A percentile compares a stretch with the other conserved stretches of the same genome.
Conservation (phyloP, 805 yeast species). For the Candida quercuum region DNA sequence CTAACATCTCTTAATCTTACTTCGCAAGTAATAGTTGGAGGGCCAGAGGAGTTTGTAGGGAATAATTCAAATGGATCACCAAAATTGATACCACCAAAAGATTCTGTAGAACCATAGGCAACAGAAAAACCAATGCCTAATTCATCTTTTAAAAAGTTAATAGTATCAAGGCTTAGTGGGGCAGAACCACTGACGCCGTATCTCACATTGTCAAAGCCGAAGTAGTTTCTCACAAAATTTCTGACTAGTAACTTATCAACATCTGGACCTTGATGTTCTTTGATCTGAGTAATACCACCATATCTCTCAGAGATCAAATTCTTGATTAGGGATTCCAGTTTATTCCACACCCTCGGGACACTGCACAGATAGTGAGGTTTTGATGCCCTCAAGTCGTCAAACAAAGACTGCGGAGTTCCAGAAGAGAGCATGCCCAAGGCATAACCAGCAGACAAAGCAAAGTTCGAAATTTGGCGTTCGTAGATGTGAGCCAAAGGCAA, state of each 20-base stretch:
- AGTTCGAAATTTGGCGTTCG: conserved; percentile 38
- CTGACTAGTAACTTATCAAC: conserved; percentile 19
- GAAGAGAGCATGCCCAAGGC: conserved; percentile 25
- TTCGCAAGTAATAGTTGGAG: conserved; percentile 47
- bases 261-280: conserved; percentile 2
- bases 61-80: conserved; percentile 39
- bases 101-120: conserved; percentile 71
- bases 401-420: conserved; percentile 46
- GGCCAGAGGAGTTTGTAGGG: conserved; percentile 45
- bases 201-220: conserved; percentile 40
- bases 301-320: conserved; percentile 15
- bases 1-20: conserved; percentile 56
- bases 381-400: conserved; percentile 49
- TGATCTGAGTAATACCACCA: conserved; percentile 1
- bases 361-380: conserved; percentile 47
- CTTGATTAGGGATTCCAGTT: conserved; percentile 52
- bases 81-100: conserved; percentile 51
- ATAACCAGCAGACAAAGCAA: conserved; percentile 40
- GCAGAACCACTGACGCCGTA: conserved; percentile 54
- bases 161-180: conserved; percentile 57
- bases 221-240: conserved; percentile 32
- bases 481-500: conserved; percentile 56
- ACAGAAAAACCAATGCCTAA: conserved; percentile 41
- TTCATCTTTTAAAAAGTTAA: conserved; percentile 51
- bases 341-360: conserved; percentile 61